A percentile compares a stretch with the other conserved stretches of the same genome.
Conservation (phyloP, 2,329 filamentous ascomycete genomes). For the Onygenales sp. region DNA sequence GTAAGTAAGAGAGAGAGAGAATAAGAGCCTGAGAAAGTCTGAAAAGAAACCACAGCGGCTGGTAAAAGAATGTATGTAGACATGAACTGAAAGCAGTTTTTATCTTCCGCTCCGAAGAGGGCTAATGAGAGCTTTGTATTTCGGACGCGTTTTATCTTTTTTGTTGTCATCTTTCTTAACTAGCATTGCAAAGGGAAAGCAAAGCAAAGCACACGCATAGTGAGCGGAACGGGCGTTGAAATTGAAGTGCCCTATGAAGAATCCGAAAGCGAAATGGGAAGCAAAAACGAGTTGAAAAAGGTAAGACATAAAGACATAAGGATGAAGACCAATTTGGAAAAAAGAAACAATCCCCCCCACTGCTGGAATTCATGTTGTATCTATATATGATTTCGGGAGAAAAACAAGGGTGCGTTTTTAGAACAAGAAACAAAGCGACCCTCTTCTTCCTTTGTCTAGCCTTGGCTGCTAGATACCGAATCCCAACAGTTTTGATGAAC, state of each 20-base stretch:
- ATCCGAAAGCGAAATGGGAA: too few relatives aligned
- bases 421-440: too few relatives aligned
- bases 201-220: not conserved
- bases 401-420: too few relatives aligned
- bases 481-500: not conserved
- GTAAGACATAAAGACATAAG: too few relatives aligned
- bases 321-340: too few relatives aligned
- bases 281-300: too few relatives aligned
- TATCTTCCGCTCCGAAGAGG: not conserved
- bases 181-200: not conserved
- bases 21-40: too few relatives aligned
- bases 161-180: not conserved
- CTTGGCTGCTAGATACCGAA: not conserved
- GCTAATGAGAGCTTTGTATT: not conserved
- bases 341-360: too few relatives aligned
- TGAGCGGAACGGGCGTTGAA: not conserved
- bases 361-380: too few relatives aligned
- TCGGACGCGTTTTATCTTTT: not conserved
- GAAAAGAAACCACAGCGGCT: too few relatives aligned
- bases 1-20: not conserved
- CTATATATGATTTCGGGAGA: too few relatives aligned
- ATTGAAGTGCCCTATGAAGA: not conserved
- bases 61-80: not conserved
- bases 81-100: not conserved
- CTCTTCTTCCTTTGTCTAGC: too few relatives aligned